Conservation (phyloP, 1,139 yeast species). For the Debaryomycetaceae sp. region DNA sequence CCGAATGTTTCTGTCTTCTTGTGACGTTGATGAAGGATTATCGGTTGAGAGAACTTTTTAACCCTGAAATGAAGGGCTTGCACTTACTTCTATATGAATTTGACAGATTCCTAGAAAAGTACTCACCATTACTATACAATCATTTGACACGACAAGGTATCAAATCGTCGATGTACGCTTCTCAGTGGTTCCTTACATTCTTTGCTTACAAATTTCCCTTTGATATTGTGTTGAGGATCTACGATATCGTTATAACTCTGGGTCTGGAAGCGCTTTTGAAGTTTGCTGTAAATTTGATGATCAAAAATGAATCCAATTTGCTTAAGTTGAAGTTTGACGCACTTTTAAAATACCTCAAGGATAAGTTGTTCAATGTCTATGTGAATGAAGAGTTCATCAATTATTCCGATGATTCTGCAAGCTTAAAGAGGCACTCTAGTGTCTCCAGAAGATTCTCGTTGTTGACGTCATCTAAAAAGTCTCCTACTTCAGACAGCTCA, state of each 20-base stretch:
- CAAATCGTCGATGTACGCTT: slow-evolving; percentile 88
- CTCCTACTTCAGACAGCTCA: slow-evolving; percentile 3
- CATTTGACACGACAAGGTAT: slow-evolving; percentile 85
- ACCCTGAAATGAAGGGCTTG: slow-evolving; percentile 92
- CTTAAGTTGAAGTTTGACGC: slow-evolving; percentile 68
- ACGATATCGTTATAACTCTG: slow-evolving; percentile 82
- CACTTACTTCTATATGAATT: slow-evolving; percentile 83
- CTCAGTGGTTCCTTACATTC: slow-evolving; percentile 93
- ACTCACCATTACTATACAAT: slow-evolving; percentile 62
- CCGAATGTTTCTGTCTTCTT: slow-evolving; percentile 80
- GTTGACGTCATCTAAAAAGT: slow-evolving; percentile 13
- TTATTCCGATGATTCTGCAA: slow-evolving; percentile 12
- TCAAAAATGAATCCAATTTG: slow-evolving; percentile 58
- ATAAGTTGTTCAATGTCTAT: slow-evolving; percentile 70
- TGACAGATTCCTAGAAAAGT: slow-evolving; percentile 74
- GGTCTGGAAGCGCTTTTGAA: slow-evolving; percentile 82
- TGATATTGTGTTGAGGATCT: slow-evolving; percentile 75
- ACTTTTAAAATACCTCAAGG: slow-evolving; percentile 72
- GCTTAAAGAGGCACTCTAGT: slow-evolving; percentile 8
- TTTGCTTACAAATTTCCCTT: slow-evolving; percentile 93
- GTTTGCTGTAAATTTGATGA: slow-evolving; percentile 75
- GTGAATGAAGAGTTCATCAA: slow-evolving; percentile 39
- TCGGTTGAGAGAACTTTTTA: slow-evolving; percentile 67
- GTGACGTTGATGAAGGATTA: slow-evolving; percentile 84
- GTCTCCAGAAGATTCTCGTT: slow-evolving; percentile 17